Evolutionary conservation across 805 yeast species (phyloP), one percentile per base, ranked within the genome.

Genomic region (Myxozyma udenii): DNA sequence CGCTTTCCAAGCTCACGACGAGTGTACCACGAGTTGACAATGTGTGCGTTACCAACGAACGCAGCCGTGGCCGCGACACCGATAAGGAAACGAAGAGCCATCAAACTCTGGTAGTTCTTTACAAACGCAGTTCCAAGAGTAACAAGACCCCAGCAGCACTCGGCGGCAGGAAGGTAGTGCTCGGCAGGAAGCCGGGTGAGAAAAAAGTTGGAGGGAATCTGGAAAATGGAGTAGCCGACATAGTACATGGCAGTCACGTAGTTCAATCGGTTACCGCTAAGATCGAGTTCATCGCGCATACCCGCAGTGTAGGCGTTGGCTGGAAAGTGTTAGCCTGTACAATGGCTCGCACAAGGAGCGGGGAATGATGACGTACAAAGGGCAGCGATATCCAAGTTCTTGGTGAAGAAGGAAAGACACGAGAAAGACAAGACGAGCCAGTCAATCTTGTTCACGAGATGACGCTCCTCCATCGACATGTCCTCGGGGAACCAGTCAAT

Each of bases 281-380:
- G 75, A 3, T 73, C 71, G 35, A 83, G 67, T 46, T 74, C 83
- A 53, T 38, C 79, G 50, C 74, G 66, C 78, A 84, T 73, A 21
- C 86, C 84, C n/a, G 83, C 75, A 41, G 80, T 80, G 61, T 81
- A 83, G 1, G 88, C 89, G 61, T 83, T 81, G 53, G 76, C 76
- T 28, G 14, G 9, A 28, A 9, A 9, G 14, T 28, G 33, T 28
- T 28, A 28, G 33, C 33, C 9, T 9, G 9, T 9, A 28, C 9
- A 28, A 9, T 28, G 12, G 12, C 33, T 9, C 9, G 14, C 9
- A 14, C 33, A 9, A 9, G 14, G 33, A 28, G 33, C 33, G 33
- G 14, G 14, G 14, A 14, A 28, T 9, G 14, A 14, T 9, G 14
- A 28, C 33, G 14, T 28, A 28, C 33, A 28, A 46, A 79, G 69